Evolutionary conservation across 2,329 filamentous ascomycete genomes (phyloP).

Genomic region (Aspergillus udagawae): DNA sequence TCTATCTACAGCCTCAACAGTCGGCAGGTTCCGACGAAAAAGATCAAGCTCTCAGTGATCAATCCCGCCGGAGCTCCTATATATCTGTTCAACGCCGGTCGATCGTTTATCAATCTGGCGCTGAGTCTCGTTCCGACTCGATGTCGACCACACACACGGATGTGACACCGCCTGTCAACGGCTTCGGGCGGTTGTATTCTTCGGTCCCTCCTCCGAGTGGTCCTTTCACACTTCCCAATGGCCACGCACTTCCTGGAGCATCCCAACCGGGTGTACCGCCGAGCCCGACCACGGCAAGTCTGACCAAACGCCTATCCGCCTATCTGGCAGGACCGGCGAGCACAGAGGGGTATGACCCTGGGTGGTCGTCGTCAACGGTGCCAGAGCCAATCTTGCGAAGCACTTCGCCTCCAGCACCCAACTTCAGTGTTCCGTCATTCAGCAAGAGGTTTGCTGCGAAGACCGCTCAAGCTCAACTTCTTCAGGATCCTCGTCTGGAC

Average conservation of each 20-base stretch:
- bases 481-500: slow-evolving; percentile 15
- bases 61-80: slow-evolving; percentile 26
- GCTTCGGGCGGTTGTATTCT: slow-evolving; percentile 15
- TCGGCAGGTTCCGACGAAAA: slow-evolving; percentile 22
- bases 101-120: slow-evolving; percentile 11
- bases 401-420: slow-evolving; percentile 35
- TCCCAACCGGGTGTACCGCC: background rate
- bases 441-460: slow-evolving; percentile 34
- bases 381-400: slow-evolving; percentile 25
- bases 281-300: slow-evolving; percentile 20
- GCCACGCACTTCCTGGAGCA: slow-evolving; percentile 6
- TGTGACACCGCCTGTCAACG: slow-evolving; percentile 10
- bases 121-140: slow-evolving; percentile 27
- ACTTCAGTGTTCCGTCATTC: slow-evolving; percentile 41
- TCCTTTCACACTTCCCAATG: slow-evolving; percentile 15
- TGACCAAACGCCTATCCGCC: slow-evolving; percentile 25
- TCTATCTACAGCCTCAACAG: slow-evolving; percentile 26
- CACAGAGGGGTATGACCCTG: slow-evolving; percentile 17
- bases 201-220: slow-evolving; percentile 11
- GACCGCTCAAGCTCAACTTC: slow-evolving; percentile 8
- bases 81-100: slow-evolving; percentile 29
- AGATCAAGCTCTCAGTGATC: slow-evolving; percentile 19
- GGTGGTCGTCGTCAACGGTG: slow-evolving; percentile 19
- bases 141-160: slow-evolving; percentile 26
- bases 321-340: slow-evolving; percentile 12